phyloP scores from a whole-genome alignment of 106 monocot species.

The Triglochin maritima region DNA sequence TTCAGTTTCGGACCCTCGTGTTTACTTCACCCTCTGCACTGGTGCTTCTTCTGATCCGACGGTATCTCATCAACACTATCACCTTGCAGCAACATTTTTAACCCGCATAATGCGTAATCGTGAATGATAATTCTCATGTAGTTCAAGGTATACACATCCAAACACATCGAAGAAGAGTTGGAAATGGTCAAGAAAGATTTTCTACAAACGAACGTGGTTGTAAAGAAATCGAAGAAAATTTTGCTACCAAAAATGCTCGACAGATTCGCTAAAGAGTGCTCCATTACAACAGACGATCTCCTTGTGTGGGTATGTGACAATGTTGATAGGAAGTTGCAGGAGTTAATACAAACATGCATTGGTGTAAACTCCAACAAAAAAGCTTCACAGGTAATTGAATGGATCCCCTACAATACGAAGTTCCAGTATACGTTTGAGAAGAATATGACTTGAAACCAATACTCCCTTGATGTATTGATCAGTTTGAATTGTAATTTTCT shows the following conservation, averaged over 20 bases:
- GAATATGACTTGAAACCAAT: conserved; percentile 37
- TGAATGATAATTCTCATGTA: conserved; percentile 13
- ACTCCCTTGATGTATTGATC: too few relatives aligned
- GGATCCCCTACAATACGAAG: conserved; percentile 51
- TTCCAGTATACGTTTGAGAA: conserved; percentile 48
- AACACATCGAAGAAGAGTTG: conserved; percentile 48
- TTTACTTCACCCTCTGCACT: conserved; percentile 47
- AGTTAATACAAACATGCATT: conserved; percentile 30
- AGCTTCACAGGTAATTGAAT: conserved; percentile 49
- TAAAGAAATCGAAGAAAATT: conserved; percentile 57
- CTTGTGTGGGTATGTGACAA: conserved; percentile 42
- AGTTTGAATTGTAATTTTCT: too few relatives aligned
- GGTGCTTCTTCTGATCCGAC: conserved; percentile 73
- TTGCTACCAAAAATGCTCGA: conserved; percentile 58
- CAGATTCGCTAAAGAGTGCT: conserved; percentile 45
- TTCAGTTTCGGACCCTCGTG: conserved; percentile 33
- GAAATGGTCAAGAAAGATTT: conserved; percentile 61
- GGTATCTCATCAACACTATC: conserved; percentile 21
- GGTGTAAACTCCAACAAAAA: conserved; percentile 33
- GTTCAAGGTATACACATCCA: conserved; percentile 52
- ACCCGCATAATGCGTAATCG: neutral
- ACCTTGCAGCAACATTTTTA: neutral
- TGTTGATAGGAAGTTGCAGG: conserved; percentile 34
- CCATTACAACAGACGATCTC: conserved; percentile 32
- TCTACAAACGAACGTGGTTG: conserved; percentile 45